A percentile compares a stretch with the other conserved stretches of the same genome.
phyloP scores from a whole-genome alignment of 2,329 filamentous ascomycete genomes.

The Berkeleyomyces rouxiae region DNA sequence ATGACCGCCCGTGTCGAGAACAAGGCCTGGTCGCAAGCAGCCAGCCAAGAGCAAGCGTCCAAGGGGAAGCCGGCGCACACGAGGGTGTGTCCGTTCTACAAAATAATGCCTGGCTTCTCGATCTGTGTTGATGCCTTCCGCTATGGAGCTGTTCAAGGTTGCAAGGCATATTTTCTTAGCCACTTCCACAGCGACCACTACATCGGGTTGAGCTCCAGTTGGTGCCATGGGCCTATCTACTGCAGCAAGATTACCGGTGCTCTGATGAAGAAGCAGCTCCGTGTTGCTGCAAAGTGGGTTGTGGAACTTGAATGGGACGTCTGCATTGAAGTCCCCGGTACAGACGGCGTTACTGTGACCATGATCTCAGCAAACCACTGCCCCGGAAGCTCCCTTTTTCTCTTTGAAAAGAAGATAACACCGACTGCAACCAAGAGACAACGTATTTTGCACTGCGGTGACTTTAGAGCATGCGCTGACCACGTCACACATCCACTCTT shows the following conservation, averaged over 20 bases:
- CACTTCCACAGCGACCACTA: conserved; percentile 99
- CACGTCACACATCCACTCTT: conserved; percentile 73
- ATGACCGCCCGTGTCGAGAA: conserved; percentile 91
- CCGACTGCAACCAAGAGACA: conserved; percentile 48
- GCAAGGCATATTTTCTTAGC: conserved; percentile 87
- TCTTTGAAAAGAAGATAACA: conserved; percentile 66
- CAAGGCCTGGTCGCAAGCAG: conserved; percentile 74
- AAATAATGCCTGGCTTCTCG: conserved; percentile 82
- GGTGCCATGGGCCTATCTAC: conserved; percentile 90
- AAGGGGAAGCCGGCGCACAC: conserved; percentile 75
- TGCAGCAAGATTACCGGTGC: conserved; percentile 88
- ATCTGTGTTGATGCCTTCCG: conserved; percentile 94
- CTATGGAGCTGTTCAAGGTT: conserved; percentile 83
- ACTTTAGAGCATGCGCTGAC: conserved; percentile 77
- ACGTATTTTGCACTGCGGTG: conserved; percentile 83
- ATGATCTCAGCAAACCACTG: conserved; percentile 97
- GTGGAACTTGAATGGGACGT: conserved; percentile 73
- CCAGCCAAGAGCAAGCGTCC: conserved; percentile 59
- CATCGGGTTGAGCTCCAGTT: conserved; percentile 70
- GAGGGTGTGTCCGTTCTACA: conserved; percentile 93
- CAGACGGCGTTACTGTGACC: conserved; percentile 68
- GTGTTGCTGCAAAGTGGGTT: conserved; percentile 73
- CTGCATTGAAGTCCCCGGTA: conserved; percentile 61
- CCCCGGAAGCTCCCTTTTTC: conserved; percentile 80
- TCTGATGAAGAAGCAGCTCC: conserved; percentile 69